These are phyloP conservation scores for Colletotrichum lupini DNA, from an alignment of 2,329 filamentous ascomycete genomes.

Conservation along the genomic window DNA sequence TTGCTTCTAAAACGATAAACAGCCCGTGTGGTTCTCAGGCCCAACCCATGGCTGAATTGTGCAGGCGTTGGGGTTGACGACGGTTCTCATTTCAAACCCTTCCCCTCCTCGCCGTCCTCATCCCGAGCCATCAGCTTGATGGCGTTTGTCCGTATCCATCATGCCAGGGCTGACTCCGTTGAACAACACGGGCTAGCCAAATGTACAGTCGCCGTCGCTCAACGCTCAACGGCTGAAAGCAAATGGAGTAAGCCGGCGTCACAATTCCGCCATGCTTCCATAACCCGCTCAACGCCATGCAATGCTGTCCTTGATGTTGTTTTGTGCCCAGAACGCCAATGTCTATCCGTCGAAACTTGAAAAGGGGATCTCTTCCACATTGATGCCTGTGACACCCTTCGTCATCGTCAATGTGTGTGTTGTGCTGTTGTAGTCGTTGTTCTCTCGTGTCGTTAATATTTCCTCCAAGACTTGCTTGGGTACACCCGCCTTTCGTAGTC, in stretches of 20 bases:
- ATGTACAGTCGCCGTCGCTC: neutral
- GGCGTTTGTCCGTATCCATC: neutral
- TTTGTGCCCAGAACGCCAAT: slow-evolving; percentile 22
- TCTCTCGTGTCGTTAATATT: neutral
- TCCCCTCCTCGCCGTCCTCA: neutral
- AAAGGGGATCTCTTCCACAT: slow-evolving; percentile 10
- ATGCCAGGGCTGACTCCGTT: neutral
- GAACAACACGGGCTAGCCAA: neutral
- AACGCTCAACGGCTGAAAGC: neutral
- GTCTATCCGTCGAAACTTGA: slow-evolving; percentile 7
- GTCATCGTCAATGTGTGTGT: neutral
- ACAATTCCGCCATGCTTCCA: neutral
- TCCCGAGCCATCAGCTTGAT: neutral
- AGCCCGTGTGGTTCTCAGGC: neutral
- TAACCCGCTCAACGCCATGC: slow-evolving; percentile 32
- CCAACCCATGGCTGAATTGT: slow-evolving; percentile 8
- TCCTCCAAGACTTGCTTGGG: neutral
- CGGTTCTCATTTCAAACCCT: neutral
- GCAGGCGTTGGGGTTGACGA: neutral
- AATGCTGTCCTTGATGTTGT: slow-evolving; percentile 30
- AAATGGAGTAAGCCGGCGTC: slow-evolving; percentile 1
- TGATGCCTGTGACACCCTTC: neutral
- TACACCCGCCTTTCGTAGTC: neutral
- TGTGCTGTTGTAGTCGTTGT: slow-evolving; percentile 1
- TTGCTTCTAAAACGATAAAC: neutral